Percentiles rank a stretch among this genome's conserved stretches.
These are phyloP conservation scores for Blastocystis sp. DNA, from an alignment of 352 stramenopile species.

Conservation along the genomic window DNA sequence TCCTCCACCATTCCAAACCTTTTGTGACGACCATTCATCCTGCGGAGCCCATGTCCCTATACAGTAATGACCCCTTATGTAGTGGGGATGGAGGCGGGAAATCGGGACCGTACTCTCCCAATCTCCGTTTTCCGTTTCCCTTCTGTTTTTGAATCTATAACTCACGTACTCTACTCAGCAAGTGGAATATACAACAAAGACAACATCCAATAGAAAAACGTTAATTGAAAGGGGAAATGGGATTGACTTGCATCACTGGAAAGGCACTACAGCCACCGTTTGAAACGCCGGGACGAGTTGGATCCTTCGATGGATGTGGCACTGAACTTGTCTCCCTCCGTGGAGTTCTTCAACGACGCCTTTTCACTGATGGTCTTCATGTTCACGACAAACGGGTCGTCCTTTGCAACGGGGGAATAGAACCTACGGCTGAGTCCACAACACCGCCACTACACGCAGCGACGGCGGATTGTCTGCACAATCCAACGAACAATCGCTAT, in stretches of 20 bases:
- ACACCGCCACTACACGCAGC: background rate
- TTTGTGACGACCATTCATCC: background rate
- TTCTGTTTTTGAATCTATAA: too few relatives aligned
- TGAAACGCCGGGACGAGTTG: background rate
- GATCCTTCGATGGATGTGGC: background rate
- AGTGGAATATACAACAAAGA: too few relatives aligned
- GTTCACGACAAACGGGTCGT: constrained; percentile 28
- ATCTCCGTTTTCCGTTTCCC: too few relatives aligned
- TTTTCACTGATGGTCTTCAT: constrained; percentile 18
- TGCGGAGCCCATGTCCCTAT: too few relatives aligned
- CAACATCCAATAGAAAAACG: too few relatives aligned
- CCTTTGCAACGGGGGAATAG: constrained; percentile 24
- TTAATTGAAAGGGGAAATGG: too few relatives aligned
- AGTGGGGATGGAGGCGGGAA: too few relatives aligned
- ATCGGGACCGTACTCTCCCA: too few relatives aligned
- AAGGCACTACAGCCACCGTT: background rate
- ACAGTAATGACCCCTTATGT: too few relatives aligned
- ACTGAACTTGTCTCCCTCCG: background rate
- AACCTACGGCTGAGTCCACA: background rate
- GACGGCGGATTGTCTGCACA: background rate
- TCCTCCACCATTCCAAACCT: background rate
- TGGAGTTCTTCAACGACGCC: background rate
- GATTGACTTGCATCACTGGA: too few relatives aligned
- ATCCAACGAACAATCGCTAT: background rate
- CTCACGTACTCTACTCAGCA: too few relatives aligned